Base-by-base conservation (phyloP, 164 flowering plant species). In the Berberis vulgaris region DNA sequence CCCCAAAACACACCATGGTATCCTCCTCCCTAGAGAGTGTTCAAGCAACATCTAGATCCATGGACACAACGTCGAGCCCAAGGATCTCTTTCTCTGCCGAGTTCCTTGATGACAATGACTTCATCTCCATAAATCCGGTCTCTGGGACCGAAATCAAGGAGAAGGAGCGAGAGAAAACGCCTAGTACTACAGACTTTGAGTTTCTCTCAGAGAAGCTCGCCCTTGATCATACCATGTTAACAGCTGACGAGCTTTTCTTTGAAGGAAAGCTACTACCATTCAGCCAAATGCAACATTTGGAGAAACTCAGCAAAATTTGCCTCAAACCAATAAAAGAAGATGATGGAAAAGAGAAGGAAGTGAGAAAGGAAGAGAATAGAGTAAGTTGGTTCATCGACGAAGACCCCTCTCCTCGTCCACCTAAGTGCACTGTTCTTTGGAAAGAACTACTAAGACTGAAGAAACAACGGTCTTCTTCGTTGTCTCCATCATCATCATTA, bases 341-440 rank as follows among this genome's bases (percentile, higher is more conserved):
- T 8, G 70, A 63, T 6, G 78, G 55, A 49, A 47, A 38, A 52
- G 40, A 46, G 44, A 41, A 57, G 38, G 54, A 58, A 41, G 45
- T 1, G 54, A 52, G 58, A 2, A 61, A 73, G 54, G 84, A 74
- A 6, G 80, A 72, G 68, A 66, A 46, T 10, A 75, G 81, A 53
- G 71, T 72, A 39, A 79, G 61, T 55, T 92, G 98, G 95, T 86
- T 84, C 62, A 65, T 84, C 1, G 98, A 92, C 38, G 96, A 92
- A 47, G 98, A 88, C 70, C 96, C 96, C 26, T 92, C 98, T 54
- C 96, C 98, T 13, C 67, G 98, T 65, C 98, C 98, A 39, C 98
- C 98, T 0, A 92, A 83, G 49, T 92, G 98, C 76, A 89, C 98
- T 38, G 91, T 89, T 45, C 42, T 92, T n/a, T 92, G 96, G 96